Evolutionary conservation across 2,329 filamentous ascomycete species (phyloP).

Genomic region (Orbilia ellipsospora): DNA sequence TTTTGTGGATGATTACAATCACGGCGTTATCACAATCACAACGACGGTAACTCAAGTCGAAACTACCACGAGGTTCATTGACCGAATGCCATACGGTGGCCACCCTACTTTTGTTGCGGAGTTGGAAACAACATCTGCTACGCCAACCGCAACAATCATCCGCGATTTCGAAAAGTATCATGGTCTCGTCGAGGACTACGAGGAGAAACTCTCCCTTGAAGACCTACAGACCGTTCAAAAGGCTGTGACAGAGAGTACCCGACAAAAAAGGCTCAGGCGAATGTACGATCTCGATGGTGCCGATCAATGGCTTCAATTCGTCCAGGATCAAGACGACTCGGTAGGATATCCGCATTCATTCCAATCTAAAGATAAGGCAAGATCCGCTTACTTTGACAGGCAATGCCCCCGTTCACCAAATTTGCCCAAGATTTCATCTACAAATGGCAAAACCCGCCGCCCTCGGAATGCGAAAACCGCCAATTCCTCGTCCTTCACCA

Average conservation of each 20-base stretch:
- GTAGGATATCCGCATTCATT: not conserved
- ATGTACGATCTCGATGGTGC: constrained; percentile 49
- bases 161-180: constrained; percentile 47
- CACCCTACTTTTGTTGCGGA: not conserved
- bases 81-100: constrained; percentile 2
- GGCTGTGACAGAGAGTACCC: constrained; percentile 18
- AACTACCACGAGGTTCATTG: constrained; percentile 23
- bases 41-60: constrained; percentile 31
- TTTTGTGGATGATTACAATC: constrained; percentile 6
- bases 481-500: constrained; percentile 56
- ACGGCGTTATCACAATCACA: constrained; percentile 27
- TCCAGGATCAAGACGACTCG: constrained; percentile 53
- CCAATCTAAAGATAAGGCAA: not conserved
- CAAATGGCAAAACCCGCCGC: constrained; percentile 53
- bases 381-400: constrained; percentile 17
- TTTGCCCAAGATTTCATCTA: constrained; percentile 55
- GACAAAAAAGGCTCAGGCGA: constrained; percentile 32
- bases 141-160: constrained; percentile 25
- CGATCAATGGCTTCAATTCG: constrained; percentile 42
- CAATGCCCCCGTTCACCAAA: constrained; percentile 57
- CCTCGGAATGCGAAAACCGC: constrained; percentile 28
- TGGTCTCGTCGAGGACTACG: constrained; percentile 44
- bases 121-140: not conserved
- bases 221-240: constrained; percentile 33
- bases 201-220: constrained; percentile 11